Base-by-base conservation (phyloP, 345 rosid species). In the Citrus hindsii region DNA sequence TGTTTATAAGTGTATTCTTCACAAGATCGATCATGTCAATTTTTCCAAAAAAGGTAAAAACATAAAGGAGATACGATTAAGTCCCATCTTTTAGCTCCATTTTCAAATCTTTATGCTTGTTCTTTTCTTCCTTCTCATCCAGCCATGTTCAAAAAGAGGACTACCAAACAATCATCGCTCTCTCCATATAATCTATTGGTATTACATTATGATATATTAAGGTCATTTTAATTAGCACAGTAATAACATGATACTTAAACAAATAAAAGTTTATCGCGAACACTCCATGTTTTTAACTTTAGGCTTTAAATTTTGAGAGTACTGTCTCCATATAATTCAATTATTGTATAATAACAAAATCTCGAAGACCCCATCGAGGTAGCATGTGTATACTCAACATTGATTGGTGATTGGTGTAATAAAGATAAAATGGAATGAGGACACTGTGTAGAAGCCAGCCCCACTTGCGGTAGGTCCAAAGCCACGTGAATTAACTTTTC, bases 401-500 rank as follows among this genome's bases (percentile, higher is more conserved):
- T 62, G 51, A 46, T 46, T 3, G 3, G 22, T 2, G 33, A 38
- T 40, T 68, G 48, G 70, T 67, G 25, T 19, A 19, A 4, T 9
- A 7, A 46, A 46, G 28, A 3, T 9, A 12, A 21, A 30, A 35
- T 30, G 55, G 28, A 21, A 59, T 18, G 12, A 0, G 32, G n/a
- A 21, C 2, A 33, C 22, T 9, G 60, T 27, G 18, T 12, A 19
- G 16, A 6, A 62, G 16, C 16, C 4, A 13, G 0, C 66, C 21
- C 64, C 74, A 60, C 81, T 62, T 21, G 79, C 19, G 59, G 83
- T 67, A 77, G 80, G 84, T 67, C 81, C 63, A 38, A 35, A 62
- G 24, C 33, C 81, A 82, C 82, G 84, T 82, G 84, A 78, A 82
- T 1, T 1, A 9, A 56, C 82, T 67, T 78, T 82, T 21, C 1